Evolutionary conservation across 768 basidiomycete genomes (phyloP), one percentile per base, ranked within the genome.

Genomic region (Russula olivacea): DNA sequence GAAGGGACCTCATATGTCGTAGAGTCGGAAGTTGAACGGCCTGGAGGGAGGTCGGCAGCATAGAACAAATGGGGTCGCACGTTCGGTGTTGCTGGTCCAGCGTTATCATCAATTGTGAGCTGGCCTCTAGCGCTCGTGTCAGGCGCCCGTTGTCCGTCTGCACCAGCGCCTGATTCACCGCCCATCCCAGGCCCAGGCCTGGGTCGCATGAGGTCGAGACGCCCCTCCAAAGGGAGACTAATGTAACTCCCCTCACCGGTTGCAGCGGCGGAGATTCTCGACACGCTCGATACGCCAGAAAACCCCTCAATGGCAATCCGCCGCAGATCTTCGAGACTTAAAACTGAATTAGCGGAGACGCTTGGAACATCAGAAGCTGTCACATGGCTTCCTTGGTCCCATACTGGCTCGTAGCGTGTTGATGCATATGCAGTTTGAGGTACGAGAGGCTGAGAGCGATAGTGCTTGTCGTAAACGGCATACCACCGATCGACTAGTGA

Each of bases 401-500:
- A 96, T 14, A 79, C 87, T 19, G 92, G 83, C 17, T 82, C 75
- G 71, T 89, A 93, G 58, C 79, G 82, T 63, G 81, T 81, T 7
- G 87, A 80, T 61, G 85, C 80, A 72, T 92, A 89, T 17, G 78
- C 76, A 45, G 75, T 69, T 55, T 75, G 72, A 17, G 79, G 75
- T 38, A 77, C 69, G 30, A 74, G 72, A 43, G 78, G 69, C 38
- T 82, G 75, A 1, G 88, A 81, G 56, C 92, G 89, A 72, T 90
- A 91, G 73, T 96, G 84, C 51, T 76, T 83, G 77, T 98, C 94
- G 70, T 96, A 99, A 23, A 95, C 86, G 36, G 81, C 80, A 74
- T 84, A 96, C 96, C 96, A 99, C 47, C 87, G 84, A 72, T 95
- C 87, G 34, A 97, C 82, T 36, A 99, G 86, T 8, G 88, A 82